Evolutionary conservation across 371 early-diverging fungal species (phyloP).

Genomic region (Rhizopus arrhizus): DNA sequence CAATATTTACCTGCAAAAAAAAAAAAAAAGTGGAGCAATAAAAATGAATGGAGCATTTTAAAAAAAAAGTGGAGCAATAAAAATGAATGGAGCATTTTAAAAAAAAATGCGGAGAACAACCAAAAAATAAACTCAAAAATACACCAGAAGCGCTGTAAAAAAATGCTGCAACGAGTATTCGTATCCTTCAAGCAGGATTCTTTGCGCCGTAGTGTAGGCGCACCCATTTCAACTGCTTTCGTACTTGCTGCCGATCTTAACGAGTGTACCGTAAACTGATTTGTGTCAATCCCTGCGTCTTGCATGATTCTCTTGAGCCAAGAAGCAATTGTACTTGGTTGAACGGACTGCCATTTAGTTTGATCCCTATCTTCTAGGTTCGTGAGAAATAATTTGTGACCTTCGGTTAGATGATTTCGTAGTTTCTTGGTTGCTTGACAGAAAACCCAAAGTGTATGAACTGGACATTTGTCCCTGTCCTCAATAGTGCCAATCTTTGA

Average conservation of each 20-base stretch:
- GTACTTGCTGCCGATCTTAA: constrained; percentile 9
- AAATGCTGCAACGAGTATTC: too few relatives aligned
- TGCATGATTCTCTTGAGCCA: constrained; percentile 9
- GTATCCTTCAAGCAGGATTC: too few relatives aligned
- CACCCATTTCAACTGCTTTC: constrained; percentile 12
- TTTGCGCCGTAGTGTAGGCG: neutral
- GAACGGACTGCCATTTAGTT: neutral
- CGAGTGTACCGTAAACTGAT: neutral
- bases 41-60: too few relatives aligned
- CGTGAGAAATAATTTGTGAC: constrained; percentile 14
- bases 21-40: too few relatives aligned
- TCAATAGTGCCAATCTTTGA: neutral
- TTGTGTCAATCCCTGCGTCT: constrained; percentile 19
- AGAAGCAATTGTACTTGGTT: constrained; percentile 11
- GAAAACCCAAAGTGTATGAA: neutral
- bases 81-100: too few relatives aligned
- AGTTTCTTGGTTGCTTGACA: neutral
- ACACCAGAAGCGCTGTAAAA: too few relatives aligned
- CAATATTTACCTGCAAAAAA: too few relatives aligned
- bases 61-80: too few relatives aligned
- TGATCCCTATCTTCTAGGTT: constrained; percentile 6
- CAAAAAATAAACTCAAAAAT: too few relatives aligned
- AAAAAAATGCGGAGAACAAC: too few relatives aligned
- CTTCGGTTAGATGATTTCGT: neutral
- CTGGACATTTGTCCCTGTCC: neutral